phyloP scores from a whole-genome alignment of 1,284 basidiomycete species.

The Phlebopus sp. region DNA sequence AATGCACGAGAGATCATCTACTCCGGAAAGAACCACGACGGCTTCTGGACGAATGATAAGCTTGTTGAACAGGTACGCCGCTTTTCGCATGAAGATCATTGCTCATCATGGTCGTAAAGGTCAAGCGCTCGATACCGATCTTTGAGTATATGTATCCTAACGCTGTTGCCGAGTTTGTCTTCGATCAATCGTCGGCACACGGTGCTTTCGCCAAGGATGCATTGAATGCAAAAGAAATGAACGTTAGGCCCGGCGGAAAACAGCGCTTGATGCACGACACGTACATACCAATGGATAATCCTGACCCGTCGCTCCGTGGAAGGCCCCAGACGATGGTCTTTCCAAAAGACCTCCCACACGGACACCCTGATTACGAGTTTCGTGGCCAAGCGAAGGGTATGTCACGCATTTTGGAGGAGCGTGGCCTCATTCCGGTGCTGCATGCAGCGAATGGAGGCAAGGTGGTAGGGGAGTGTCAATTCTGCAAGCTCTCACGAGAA shows the following conservation, averaged over 20 bases:
- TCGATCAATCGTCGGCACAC: conserved; percentile 9
- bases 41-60: conserved; percentile 15
- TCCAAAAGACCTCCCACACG: too few relatives aligned
- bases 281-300: too few relatives aligned
- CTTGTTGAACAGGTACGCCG: conserved; percentile 18
- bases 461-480: conserved; percentile 4
- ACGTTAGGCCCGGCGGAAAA: conserved; percentile 5
- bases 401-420: conserved; percentile 31
- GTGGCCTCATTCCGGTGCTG: conserved; percentile 7
- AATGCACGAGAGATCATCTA: conserved; percentile 5
- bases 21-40: conserved; percentile 7
- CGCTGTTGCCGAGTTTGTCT: conserved; percentile 7
- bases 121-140: not conserved
- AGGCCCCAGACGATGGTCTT: too few relatives aligned
- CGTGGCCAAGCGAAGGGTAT: conserved; percentile 38
- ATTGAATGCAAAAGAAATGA: conserved; percentile 12
- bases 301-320: too few relatives aligned
- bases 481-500: conserved; percentile 4
- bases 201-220: too few relatives aligned
- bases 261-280: too few relatives aligned
- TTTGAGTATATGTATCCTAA: conserved; percentile 7
- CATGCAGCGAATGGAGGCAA: conserved; percentile 1
- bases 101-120: not conserved
- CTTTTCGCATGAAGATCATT: conserved; percentile 12
- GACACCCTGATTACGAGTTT: too few relatives aligned